phyloP scores from a whole-genome alignment of 495 filamentous ascomycete species.

The Diplogelasinospora grovesii region DNA sequence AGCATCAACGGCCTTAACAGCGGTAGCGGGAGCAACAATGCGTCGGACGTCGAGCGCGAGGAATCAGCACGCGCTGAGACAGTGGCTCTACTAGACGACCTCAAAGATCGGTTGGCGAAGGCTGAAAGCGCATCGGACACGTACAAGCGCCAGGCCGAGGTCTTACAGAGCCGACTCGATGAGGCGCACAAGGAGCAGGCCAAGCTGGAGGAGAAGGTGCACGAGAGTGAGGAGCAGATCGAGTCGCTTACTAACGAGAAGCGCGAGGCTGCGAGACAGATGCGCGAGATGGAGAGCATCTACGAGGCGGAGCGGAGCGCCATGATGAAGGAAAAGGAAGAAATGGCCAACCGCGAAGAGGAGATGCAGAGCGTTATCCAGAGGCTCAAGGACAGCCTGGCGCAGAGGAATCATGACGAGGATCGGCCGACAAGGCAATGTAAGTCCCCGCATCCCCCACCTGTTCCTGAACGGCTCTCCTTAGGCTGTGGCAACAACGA shows the following conservation, averaged over 20 bases:
- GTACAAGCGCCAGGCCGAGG: conserved; percentile 73
- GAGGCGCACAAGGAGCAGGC: conserved; percentile 77
- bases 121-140: conserved; percentile 75
- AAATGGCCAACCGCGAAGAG: conserved; percentile 73
- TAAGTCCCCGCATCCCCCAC: conserved; percentile 43
- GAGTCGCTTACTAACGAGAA: conserved; percentile 75
- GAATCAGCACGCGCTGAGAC: conserved; percentile 57
- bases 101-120: conserved; percentile 72
- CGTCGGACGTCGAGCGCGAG: conserved; percentile 46
- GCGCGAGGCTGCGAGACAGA: conserved; percentile 68
- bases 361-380: conserved; percentile 85
- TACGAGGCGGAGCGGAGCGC: conserved; percentile 85
- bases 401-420: conserved; percentile 64
- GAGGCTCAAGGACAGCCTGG: conserved; percentile 78
- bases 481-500: too few species aligned
- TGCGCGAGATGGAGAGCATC: conserved; percentile 79
- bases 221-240: conserved; percentile 74
- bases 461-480: neutral
- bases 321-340: conserved; percentile 85
- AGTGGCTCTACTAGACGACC: conserved; percentile 73
- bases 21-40: conserved; percentile 43
- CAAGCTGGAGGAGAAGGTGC: conserved; percentile 75
- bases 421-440: conserved; percentile 61
- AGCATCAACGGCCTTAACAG: conserved; percentile 48
- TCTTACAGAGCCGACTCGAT: conserved; percentile 79